Conservation (phyloP, 768 basidiomycete species). For the Pulveroboletus sp. region DNA sequence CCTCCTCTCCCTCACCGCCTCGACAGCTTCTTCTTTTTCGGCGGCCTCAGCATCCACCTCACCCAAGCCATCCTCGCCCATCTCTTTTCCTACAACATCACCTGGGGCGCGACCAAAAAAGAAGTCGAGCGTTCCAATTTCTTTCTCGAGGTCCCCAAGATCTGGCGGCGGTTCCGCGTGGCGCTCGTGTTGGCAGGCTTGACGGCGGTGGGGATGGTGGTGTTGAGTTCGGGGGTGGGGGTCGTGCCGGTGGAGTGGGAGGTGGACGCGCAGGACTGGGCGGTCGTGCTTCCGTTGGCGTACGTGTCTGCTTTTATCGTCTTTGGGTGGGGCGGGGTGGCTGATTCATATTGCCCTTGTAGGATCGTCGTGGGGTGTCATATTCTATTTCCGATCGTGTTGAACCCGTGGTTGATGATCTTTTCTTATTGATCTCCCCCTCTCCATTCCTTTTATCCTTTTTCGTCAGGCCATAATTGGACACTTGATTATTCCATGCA, state of each 20-base stretch:
- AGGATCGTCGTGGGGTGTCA: slow-evolving; percentile 60
- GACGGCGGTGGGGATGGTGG: slow-evolving; percentile 48
- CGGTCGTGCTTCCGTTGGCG: slow-evolving; percentile 74
- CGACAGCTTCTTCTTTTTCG: slow-evolving; percentile 49
- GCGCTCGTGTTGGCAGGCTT: slow-evolving; percentile 55
- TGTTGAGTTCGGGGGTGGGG: slow-evolving; percentile 42
- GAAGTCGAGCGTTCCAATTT: slow-evolving; percentile 90
- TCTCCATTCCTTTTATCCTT: too few relatives aligned
- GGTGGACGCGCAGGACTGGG: slow-evolving; percentile 60
- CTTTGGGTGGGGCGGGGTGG: too few relatives aligned
- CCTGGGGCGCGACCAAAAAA: slow-evolving; percentile 67
- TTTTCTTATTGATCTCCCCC: slow-evolving; percentile 49
- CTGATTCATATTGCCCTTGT: too few relatives aligned
- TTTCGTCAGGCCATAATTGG: too few relatives aligned
- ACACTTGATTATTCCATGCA: too few relatives aligned
- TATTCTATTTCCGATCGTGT: slow-evolving; percentile 76
- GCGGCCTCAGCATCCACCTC: slow-evolving; percentile 54
- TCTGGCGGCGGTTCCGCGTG: slow-evolving; percentile 74
- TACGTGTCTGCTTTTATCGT: slow-evolving; percentile 11
- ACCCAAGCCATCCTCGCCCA: slow-evolving; percentile 52
- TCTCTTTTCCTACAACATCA: slow-evolving; percentile 57
- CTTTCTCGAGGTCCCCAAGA: slow-evolving; percentile 85
- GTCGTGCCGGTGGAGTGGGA: slow-evolving; percentile 68
- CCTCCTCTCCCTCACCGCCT: not conserved
- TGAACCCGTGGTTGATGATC: slow-evolving; percentile 89